Evolutionary conservation across 1,284 basidiomycete species (phyloP), one percentile per base, ranked within the genome.

Genomic region (Meripilus lineatus): DNA sequence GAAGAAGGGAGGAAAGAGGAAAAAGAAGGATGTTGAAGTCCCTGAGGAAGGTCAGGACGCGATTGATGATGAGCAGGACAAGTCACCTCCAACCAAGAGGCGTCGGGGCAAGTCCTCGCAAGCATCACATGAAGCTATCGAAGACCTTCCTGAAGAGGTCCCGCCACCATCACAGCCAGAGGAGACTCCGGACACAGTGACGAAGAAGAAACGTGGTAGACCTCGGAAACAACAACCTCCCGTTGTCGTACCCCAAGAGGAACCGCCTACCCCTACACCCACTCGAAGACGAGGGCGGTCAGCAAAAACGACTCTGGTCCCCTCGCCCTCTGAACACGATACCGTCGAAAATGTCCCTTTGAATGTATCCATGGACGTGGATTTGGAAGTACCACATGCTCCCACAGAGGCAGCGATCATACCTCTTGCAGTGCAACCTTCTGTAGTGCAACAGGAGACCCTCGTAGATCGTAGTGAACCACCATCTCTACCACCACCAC

Each of bases 31-130:
- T 18, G 50, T 22, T 21, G 40, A 32, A 2, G 52, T 35, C 34
- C 42, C 13, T 5, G 46, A 14, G 3, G 47, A 32, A 0, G 52
- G 11, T 34, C 28, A 32, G 25, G 20, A 30, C 8, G 33, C 25
- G 15, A n/a, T 10, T 22, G 11, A 23, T 4, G 32, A 25, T n/a
- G n/a, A 24, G 39, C 33, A 22, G 24, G 24, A 22, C 32, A 24
- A 32, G 26, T 38, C 17, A 15, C 58, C 55, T 2, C 51, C 53
- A 45, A 56, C 57, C 20, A 71, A 66, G 54, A 58, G 42, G 37
- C 69, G 59, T 41, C 61, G 68, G 30, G 68, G 65, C 5, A 60
- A 70, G 15, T n/a, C 64, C 68, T 4, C 58, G 55, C 30, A 72
- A 67, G 46, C 50, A 42, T 20, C 51, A 36, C 34, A 42, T n/a